Conservation (phyloP, 257 asterid species). For the Rauvolfia tetraphylla region DNA sequence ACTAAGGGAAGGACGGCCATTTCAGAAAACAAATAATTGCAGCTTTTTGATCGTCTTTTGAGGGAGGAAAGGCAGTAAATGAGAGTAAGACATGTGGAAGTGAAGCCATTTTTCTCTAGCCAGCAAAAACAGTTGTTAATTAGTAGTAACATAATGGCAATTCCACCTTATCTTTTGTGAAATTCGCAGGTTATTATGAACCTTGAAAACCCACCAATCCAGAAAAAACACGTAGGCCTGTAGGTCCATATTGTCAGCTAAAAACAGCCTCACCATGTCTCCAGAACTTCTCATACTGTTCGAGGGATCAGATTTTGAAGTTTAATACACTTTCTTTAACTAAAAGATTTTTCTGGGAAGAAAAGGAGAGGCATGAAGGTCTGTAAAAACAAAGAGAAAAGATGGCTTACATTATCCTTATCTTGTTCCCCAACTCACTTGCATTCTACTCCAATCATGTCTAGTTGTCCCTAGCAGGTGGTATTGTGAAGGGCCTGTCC, state of each 20-base stretch:
- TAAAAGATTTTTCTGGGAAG: not conserved
- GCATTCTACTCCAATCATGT: constrained; percentile 38
- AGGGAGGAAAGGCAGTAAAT: not conserved
- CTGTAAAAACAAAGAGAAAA: not conserved
- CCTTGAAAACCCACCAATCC: constrained; percentile 5
- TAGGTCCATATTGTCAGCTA: constrained; percentile 11
- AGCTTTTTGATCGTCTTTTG: constrained; percentile 14
- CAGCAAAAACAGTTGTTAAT: not conserved
- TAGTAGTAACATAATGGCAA: not conserved
- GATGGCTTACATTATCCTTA: constrained; percentile 12
- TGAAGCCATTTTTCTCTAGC: not conserved
- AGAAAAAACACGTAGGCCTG: not conserved
- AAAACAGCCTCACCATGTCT: constrained; percentile 4
- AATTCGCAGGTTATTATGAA: constrained; percentile 8
- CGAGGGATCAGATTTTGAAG: not conserved
- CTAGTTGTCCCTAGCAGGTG: constrained; percentile 28
- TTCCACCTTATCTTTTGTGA: constrained; percentile 9
- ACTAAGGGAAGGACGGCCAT: not conserved
- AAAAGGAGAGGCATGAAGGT: not conserved
- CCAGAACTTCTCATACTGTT: not conserved
- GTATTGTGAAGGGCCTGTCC: not conserved
- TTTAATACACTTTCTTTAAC: not conserved
- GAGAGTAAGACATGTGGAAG: not conserved
- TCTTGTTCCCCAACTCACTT: constrained; percentile 36
- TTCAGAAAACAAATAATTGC: constrained; percentile 3